These are phyloP conservation scores for Neurospora sp. DNA, from an alignment of 495 filamentous ascomycete species.

Conservation along the genomic window DNA sequence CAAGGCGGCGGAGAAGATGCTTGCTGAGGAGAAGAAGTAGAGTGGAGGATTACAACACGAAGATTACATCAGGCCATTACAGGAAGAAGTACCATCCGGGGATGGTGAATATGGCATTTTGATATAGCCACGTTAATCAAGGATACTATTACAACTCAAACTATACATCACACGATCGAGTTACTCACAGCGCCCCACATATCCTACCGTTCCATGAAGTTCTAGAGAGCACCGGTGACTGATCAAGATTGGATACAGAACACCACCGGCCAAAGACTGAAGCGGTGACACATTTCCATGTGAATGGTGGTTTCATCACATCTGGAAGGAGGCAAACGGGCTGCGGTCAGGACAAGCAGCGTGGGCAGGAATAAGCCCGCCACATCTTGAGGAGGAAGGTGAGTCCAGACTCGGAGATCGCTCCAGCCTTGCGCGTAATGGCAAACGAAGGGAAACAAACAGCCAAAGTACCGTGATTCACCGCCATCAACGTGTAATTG, in stretches of 20 bases:
- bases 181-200: background rate
- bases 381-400: background rate
- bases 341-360: background rate
- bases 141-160: background rate
- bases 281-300: background rate
- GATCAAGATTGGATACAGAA: background rate
- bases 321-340: background rate
- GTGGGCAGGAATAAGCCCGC: background rate
- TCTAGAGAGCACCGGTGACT: background rate
- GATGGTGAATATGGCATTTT: background rate
- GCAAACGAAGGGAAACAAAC: background rate
- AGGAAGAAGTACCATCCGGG: background rate
- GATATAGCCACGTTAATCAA: background rate
- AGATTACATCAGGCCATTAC: background rate
- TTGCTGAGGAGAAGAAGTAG: slow-evolving; percentile 8
- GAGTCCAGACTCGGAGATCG: background rate
- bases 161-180: background rate
- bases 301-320: background rate
- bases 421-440: background rate
- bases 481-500: background rate
- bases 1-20: slow-evolving; percentile 40
- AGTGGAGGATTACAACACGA: background rate
- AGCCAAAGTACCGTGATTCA: background rate
- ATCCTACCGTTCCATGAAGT: background rate
- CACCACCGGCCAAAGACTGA: background rate